phyloP scores from a whole-genome alignment of 192 early-diverging fungal genomes.

The Obelidium mucronatum region DNA sequence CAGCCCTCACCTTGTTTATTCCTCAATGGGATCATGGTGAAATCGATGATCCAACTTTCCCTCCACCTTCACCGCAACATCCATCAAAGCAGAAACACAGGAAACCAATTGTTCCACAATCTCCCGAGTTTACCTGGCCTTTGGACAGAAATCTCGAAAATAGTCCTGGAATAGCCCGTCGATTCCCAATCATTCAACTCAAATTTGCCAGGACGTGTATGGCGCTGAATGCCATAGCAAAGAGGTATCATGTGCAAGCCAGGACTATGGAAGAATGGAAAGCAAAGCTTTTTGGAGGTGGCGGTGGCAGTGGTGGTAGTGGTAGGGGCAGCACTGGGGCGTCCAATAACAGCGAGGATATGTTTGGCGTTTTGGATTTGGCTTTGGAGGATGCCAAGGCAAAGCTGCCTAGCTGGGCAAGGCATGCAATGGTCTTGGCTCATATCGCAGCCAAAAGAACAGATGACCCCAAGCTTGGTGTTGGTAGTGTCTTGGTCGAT shows the following conservation, averaged over 20 bases:
- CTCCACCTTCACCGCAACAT: neutral
- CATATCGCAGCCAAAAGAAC: conserved; percentile 53
- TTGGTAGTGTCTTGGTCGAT: conserved; percentile 46
- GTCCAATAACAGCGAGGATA: neutral
- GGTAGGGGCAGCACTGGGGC: neutral
- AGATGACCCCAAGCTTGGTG: conserved; percentile 53
- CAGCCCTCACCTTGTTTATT: conserved; percentile 39
- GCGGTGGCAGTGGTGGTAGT: neutral
- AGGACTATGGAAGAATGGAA: conserved; percentile 19
- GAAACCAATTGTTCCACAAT: neutral
- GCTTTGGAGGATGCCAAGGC: neutral
- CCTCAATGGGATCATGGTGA: conserved; percentile 44
- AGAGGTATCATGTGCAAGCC: conserved; percentile 23
- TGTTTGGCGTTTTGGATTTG: conserved; percentile 25
- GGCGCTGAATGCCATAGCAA: conserved; percentile 17
- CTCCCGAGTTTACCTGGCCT: conserved; percentile 15
- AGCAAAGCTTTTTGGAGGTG: neutral
- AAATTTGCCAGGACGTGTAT: conserved; percentile 30
- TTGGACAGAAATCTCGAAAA: conserved; percentile 16
- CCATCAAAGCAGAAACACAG: neutral
- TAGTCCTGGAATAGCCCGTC: conserved; percentile 24
- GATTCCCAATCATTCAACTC: conserved; percentile 29
- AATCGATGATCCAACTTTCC: conserved; percentile 17
- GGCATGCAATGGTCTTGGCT: conserved; percentile 52
- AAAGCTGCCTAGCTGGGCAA: conserved; percentile 18